Conservation (phyloP, 2,329 filamentous ascomycete genomes). For the Diaporthe batatas region DNA sequence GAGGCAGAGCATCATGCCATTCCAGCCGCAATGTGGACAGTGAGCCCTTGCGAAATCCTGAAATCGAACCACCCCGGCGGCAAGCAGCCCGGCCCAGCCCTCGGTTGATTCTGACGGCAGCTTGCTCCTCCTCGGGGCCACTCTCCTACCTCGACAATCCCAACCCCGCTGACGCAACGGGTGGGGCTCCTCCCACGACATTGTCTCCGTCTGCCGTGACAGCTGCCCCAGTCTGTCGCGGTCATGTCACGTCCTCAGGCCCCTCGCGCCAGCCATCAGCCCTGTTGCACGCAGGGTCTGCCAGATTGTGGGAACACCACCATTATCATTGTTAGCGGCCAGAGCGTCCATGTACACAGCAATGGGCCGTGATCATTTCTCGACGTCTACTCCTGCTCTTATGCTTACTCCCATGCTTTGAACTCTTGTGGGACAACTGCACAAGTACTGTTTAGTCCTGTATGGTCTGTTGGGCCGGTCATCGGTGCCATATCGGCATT, state of each 20-base stretch:
- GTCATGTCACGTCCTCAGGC: background rate
- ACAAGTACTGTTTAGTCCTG: no score
- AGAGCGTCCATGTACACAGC: background rate
- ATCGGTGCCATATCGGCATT: slow-evolving; percentile 36
- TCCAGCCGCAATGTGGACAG: slow-evolving; percentile 32
- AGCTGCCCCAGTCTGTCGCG: slow-evolving; percentile 14
- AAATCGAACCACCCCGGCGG: slow-evolving; percentile 40
- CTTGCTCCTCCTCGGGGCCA: slow-evolving; percentile 14
- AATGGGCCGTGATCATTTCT: background rate
- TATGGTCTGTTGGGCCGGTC: background rate
- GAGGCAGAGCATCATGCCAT: slow-evolving; percentile 27
- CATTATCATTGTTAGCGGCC: background rate
- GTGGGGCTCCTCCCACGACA: slow-evolving; percentile 1
- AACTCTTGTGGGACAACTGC: no score
- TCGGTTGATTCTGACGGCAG: background rate
- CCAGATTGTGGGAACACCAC: slow-evolving; percentile 11
- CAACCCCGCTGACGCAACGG: slow-evolving; percentile 35
- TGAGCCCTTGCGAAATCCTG: slow-evolving; percentile 34
- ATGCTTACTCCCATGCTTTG: no score
- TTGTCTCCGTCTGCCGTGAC: slow-evolving; percentile 20
- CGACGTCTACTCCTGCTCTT: no score
- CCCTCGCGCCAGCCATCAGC: slow-evolving; percentile 11
- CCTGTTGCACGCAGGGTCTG: slow-evolving; percentile 5
- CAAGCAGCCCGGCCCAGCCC: slow-evolving; percentile 2
- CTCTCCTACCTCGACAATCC: no score